Percentiles rank a stretch among this genome's conserved stretches.
Conservation (phyloP, 345 rosid genomes). For the Linum lewisii region DNA sequence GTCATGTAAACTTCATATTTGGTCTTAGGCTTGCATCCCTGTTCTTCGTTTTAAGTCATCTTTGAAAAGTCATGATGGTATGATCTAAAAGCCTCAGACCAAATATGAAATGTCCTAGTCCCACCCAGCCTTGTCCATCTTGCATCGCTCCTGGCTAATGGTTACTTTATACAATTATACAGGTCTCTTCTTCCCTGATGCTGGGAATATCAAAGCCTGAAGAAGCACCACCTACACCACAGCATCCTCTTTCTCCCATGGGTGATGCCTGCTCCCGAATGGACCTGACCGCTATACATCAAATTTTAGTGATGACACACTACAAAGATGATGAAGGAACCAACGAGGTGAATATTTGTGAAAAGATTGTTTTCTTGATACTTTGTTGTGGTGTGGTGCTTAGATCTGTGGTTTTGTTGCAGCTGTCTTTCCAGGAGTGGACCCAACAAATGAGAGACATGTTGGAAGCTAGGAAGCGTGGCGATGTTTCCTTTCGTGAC, state of each 20-base stretch:
- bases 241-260: conserved; percentile 52
- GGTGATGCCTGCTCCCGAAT: conserved; percentile 74
- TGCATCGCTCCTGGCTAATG: not conserved
- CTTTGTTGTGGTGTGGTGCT: conserved; percentile 7
- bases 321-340: conserved; percentile 90
- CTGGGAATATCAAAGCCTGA: conserved; percentile 66
- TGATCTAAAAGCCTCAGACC: no score
- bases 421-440: conserved; percentile 97
- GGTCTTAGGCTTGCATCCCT: no score
- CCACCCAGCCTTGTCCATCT: no score
- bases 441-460: conserved; percentile 79
- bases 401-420: conserved; percentile 12
- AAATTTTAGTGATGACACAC: conserved; percentile 59
- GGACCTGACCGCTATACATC: conserved; percentile 87
- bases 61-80: no score
- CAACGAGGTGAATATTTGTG: conserved; percentile 48
- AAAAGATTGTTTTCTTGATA: not conserved
- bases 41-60: no score
- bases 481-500: conserved; percentile 69
- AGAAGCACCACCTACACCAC: conserved; percentile 59
- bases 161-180: conserved; percentile 1
- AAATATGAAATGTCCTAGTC: no score
- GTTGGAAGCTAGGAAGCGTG: conserved; percentile 81
- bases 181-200: conserved; percentile 70
- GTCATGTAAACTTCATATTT: no score